Conservation (phyloP, 2,329 filamentous ascomycete species). For the Colletotrichum orbiculare region DNA sequence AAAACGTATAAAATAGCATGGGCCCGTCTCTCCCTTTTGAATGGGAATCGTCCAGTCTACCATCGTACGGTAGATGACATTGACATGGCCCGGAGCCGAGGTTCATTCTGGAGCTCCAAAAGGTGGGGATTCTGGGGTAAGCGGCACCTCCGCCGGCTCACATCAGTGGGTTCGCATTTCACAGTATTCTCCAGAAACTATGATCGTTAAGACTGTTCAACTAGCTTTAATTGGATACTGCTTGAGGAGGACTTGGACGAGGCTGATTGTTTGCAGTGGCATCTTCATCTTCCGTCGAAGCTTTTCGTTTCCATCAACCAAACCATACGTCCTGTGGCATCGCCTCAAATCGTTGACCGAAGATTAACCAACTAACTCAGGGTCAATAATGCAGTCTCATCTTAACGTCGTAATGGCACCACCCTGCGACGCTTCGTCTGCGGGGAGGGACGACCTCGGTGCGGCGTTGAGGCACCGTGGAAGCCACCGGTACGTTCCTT, state of each 20-base stretch:
- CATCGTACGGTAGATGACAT: conserved; percentile 28
- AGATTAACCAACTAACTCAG: too few relatives aligned
- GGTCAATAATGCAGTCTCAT: not conserved
- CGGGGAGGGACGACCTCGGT: conserved; percentile 28
- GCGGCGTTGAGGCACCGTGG: conserved; percentile 15
- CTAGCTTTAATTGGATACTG: not conserved
- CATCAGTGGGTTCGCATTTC: conserved; percentile 3
- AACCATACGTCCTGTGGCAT: not conserved
- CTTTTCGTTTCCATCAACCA: not conserved
- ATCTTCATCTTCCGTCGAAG: too few relatives aligned
- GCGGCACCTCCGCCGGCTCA: conserved; percentile 31
- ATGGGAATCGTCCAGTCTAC: conserved; percentile 20
- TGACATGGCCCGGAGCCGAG: conserved; percentile 33
- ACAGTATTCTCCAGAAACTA: not conserved
- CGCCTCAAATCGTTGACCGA: not conserved
- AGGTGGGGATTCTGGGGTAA: conserved; percentile 36
- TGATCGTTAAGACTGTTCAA: not conserved
- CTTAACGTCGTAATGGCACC: conserved; percentile 19
- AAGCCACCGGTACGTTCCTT: conserved; percentile 3
- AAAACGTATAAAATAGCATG: not conserved
- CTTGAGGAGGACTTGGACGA: too few relatives aligned
- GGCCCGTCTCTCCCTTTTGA: conserved; percentile 23
- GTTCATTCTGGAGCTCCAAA: conserved; percentile 32
- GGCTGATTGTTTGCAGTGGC: too few relatives aligned
- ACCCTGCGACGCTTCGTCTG: conserved; percentile 10